Conservation (phyloP, 768 basidiomycete genomes). For the Collybia sordida region DNA sequence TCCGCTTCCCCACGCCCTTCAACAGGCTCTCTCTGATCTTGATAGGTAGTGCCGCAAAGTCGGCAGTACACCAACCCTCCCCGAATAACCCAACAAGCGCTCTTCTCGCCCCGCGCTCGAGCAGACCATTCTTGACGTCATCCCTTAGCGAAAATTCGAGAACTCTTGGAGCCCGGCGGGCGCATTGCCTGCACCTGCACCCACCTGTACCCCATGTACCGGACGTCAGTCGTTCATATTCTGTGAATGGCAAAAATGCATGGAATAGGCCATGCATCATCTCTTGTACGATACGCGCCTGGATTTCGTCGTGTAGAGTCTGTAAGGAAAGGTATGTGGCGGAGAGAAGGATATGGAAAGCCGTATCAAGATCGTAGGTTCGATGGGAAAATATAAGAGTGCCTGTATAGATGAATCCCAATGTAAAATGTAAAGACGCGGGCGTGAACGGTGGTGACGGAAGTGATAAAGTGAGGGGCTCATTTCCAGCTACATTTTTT, state of each 20-base stretch:
- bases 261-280: slow-evolving; percentile 91
- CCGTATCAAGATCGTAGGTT: slow-evolving; percentile 89
- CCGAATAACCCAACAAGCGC: slow-evolving; percentile 85
- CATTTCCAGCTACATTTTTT: slow-evolving; percentile 26
- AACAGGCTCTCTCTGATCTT: slow-evolving; percentile 68
- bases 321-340: slow-evolving; percentile 78
- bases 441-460: slow-evolving; percentile 95
- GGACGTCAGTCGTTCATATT: slow-evolving; percentile 71
- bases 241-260: slow-evolving; percentile 75
- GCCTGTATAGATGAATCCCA: slow-evolving; percentile 94
- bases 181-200: slow-evolving; percentile 83
- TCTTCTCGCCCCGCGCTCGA: slow-evolving; percentile 71
- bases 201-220: slow-evolving; percentile 84
- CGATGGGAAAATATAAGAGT: slow-evolving; percentile 92
- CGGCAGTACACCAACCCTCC: slow-evolving; percentile 83
- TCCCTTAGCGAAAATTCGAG: slow-evolving; percentile 77
- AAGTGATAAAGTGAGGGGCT: slow-evolving; percentile 64
- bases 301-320: slow-evolving; percentile 75
- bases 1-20: slow-evolving; percentile 70
- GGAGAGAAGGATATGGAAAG: slow-evolving; percentile 85
- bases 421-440: slow-evolving; percentile 88
- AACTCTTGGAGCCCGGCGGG: slow-evolving; percentile 75
- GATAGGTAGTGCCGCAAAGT: slow-evolving; percentile 71
- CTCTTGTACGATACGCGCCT: slow-evolving; percentile 81
- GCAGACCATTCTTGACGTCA: slow-evolving; percentile 72